Conservation (phyloP, 73 alveolate genomes). For the Paramecium primaurelia region DNA sequence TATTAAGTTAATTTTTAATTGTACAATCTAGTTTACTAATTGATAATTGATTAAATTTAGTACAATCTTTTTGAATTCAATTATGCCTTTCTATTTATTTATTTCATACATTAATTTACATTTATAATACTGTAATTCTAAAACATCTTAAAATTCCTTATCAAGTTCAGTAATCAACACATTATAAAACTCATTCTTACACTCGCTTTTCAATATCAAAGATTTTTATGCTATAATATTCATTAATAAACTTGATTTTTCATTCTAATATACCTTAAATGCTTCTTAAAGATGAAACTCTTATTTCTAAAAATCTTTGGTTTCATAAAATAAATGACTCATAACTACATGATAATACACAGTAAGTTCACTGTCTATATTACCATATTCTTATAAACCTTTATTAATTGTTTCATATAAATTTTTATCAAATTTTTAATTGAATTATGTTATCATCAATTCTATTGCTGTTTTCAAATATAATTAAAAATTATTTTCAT, state of each 20-base stretch:
- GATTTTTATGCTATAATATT: background rate
- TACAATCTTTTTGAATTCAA: background rate
- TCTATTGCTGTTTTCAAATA: constrained; percentile 10
- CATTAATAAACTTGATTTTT: background rate
- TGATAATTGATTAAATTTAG: background rate
- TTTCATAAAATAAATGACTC: background rate
- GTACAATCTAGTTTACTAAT: background rate
- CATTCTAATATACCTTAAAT: background rate
- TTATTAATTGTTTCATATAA: background rate
- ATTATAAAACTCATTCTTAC: background rate
- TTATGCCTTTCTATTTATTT: background rate
- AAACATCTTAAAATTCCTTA: background rate
- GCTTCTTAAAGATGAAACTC: background rate
- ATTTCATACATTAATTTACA: background rate
- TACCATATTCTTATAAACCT: background rate
- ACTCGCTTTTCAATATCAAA: background rate
- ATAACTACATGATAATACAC: background rate
- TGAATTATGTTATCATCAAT: background rate
- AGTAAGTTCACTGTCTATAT: background rate
- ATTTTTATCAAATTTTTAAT: background rate
- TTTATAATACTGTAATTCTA: background rate
- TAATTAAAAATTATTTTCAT: background rate
- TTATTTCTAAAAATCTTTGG: background rate
- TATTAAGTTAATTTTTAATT: background rate
- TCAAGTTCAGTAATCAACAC: background rate